A percentile compares a stretch with the other conserved stretches of the same genome.
phyloP scores from a whole-genome alignment of 2,329 filamentous ascomycete genomes.

The Fusarium miscanthi region DNA sequence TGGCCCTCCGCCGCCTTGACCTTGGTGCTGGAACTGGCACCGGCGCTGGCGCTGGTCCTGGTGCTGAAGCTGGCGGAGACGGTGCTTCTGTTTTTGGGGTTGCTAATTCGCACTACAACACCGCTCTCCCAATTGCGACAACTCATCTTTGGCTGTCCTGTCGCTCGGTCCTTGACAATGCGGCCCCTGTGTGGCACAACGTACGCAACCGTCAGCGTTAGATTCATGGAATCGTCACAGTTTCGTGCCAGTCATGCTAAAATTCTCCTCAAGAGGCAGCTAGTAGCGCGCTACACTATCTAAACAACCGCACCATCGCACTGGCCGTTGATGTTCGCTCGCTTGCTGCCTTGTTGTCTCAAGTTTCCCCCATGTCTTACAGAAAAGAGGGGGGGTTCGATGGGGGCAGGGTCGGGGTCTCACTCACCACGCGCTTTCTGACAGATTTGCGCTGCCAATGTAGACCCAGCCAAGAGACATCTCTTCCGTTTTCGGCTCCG shows the following conservation, averaged over 20 bases:
- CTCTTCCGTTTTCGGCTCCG: constrained; percentile 37
- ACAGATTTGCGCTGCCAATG: constrained; percentile 90
- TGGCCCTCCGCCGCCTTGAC: constrained; percentile 35
- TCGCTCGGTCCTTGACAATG: constrained; percentile 74
- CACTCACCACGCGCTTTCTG: constrained; percentile 87
- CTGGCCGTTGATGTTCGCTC: constrained; percentile 35
- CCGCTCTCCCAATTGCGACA: constrained; percentile 98
- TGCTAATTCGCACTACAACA: constrained; percentile 74
- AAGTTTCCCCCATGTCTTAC: constrained; percentile 40
- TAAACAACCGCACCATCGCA: constrained; percentile 34
- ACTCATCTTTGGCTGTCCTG: constrained; percentile 77
- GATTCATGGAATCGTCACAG: constrained; percentile 37
- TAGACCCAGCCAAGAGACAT: constrained; percentile 76
- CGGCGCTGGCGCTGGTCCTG: constrained; percentile 4
- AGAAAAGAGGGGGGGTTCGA: constrained; percentile 22
- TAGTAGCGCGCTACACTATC: constrained; percentile 19
- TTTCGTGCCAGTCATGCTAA: constrained; percentile 31
- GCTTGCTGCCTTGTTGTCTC: constrained; percentile 37
- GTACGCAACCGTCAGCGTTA: constrained; percentile 40
- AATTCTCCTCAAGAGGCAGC: constrained; percentile 33
- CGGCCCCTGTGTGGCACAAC: constrained; percentile 71
- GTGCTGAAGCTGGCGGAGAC: constrained; percentile 21
- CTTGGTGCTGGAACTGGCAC: constrained; percentile 16
- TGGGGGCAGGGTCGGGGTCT: constrained; percentile 22
- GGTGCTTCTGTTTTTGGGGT: constrained; percentile 29